Percentiles rank a stretch among this genome's conserved stretches.
phyloP scores from a whole-genome alignment of 1,139 yeast species.

The Nadsonia commutata region DNA sequence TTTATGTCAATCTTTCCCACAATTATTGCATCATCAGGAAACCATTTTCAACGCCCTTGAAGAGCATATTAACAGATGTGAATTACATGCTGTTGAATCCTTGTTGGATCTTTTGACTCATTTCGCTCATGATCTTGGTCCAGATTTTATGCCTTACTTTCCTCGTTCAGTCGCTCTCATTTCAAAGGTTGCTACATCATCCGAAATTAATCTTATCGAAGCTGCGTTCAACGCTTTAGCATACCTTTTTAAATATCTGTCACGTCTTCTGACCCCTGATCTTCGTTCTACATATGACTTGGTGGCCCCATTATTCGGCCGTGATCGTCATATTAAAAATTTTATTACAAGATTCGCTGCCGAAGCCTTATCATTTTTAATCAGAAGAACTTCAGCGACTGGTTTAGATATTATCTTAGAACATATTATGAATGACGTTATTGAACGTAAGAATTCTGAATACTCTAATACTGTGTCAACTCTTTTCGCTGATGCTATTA shows the following conservation, averaged over 20 bases:
- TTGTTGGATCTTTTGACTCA: constrained; percentile 68
- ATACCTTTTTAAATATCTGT: constrained; percentile 73
- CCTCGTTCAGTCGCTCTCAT: constrained; percentile 37
- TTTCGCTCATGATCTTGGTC: constrained; percentile 84
- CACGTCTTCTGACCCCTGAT: constrained; percentile 47
- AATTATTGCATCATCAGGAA: constrained; percentile 56
- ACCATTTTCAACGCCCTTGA: constrained; percentile 43
- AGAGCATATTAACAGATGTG: constrained; percentile 38
- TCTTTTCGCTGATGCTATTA: constrained; percentile 61
- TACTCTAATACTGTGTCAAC: constrained; percentile 44
- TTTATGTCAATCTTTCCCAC: constrained; percentile 59
- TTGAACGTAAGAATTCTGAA: constrained; percentile 25
- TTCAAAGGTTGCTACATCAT: constrained; percentile 35
- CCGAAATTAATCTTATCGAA: constrained; percentile 49
- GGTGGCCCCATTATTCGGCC: constrained; percentile 47
- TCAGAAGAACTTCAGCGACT: constrained; percentile 49
- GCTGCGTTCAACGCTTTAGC: constrained; percentile 79
- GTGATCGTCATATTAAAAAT: constrained; percentile 33
- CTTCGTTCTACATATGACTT: constrained; percentile 52
- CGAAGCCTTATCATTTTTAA: constrained; percentile 73
- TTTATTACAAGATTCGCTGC: constrained; percentile 76
- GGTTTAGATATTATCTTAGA: constrained; percentile 34
- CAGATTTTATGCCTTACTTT: constrained; percentile 71
- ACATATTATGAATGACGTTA: constrained; percentile 37
- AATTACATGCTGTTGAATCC: constrained; percentile 65